Evolutionary conservation across 2,329 filamentous ascomycete species (phyloP).

Genomic region (Sporothrix variecibatus): DNA sequence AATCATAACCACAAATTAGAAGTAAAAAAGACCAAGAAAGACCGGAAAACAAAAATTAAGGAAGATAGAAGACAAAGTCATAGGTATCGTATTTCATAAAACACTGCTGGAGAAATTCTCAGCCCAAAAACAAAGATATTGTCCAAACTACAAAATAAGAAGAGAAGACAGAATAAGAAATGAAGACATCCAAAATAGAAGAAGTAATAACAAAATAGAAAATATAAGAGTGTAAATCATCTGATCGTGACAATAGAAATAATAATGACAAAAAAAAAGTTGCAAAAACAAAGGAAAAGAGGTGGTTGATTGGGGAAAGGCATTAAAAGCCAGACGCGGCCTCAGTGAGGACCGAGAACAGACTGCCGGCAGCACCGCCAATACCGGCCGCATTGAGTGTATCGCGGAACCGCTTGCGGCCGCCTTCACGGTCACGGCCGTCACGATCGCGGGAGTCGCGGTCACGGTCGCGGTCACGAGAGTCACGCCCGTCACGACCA

Average conservation of each 20-base stretch:
- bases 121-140: neutral
- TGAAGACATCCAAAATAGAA: neutral
- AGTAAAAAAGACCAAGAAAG: neutral
- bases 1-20: neutral
- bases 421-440: conserved; percentile 18
- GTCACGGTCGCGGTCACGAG: neutral
- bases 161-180: neutral
- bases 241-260: conserved; percentile 5
- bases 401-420: conserved; percentile 50
- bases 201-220: neutral
- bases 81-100: neutral
- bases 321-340: conserved; percentile 46
- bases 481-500: neutral
- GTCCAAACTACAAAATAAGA: neutral
- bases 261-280: neutral
- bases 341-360: conserved; percentile 60
- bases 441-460: conserved; percentile 14
- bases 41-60: no score
- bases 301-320: neutral
- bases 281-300: neutral
- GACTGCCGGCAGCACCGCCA: conserved; percentile 60
- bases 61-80: neutral
- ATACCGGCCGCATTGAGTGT: conserved; percentile 60
- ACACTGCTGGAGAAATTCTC: neutral
- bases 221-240: neutral